phyloP scores from a whole-genome alignment of 2,329 filamentous ascomycete genomes.

The Huntiella bhutanensis region DNA sequence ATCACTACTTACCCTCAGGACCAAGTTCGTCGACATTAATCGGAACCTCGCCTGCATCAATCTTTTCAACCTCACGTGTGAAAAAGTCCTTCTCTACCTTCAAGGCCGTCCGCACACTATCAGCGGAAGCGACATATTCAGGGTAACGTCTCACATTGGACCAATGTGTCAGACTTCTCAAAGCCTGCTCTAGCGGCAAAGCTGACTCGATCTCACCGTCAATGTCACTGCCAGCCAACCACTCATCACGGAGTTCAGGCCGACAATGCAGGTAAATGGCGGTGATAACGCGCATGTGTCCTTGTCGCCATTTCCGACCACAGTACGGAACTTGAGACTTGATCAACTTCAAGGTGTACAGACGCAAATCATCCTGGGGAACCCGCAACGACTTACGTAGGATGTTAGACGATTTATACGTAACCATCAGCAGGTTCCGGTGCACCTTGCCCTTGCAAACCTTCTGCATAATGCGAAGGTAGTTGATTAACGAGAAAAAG shows the following conservation, averaged over 20 bases:
- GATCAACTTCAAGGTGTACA: constrained; percentile 95
- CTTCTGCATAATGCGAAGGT: constrained; percentile 90
- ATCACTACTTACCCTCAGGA: constrained; percentile 1
- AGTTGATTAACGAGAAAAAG: constrained; percentile 90
- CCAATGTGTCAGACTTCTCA: constrained; percentile 84
- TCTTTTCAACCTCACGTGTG: constrained; percentile 53
- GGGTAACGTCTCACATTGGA: constrained; percentile 72
- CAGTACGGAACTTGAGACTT: constrained; percentile 98
- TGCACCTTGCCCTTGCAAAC: constrained; percentile 92
- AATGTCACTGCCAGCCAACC: constrained; percentile 77
- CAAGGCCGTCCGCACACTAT: constrained; percentile 14
- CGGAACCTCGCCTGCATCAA: constrained; percentile 27
- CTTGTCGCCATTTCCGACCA: constrained; percentile 92
- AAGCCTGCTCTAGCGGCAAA: constrained; percentile 74
- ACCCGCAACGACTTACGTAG: constrained; percentile 82
- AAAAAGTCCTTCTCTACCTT: constrained; percentile 52
- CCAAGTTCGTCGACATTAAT: constrained; percentile 1
- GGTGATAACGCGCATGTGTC: constrained; percentile 97
- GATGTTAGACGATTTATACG: constrained; percentile 87
- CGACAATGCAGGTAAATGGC: constrained; percentile 87
- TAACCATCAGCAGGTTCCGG: constrained; percentile 78
- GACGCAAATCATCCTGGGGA: constrained; percentile 66
- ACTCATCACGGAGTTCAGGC: constrained; percentile 84
- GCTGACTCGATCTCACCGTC: constrained; percentile 90
- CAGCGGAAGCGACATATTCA: constrained; percentile 47